Evolutionary conservation across 345 rosid species (phyloP).

Genomic region (Brassica cretica): DNA sequence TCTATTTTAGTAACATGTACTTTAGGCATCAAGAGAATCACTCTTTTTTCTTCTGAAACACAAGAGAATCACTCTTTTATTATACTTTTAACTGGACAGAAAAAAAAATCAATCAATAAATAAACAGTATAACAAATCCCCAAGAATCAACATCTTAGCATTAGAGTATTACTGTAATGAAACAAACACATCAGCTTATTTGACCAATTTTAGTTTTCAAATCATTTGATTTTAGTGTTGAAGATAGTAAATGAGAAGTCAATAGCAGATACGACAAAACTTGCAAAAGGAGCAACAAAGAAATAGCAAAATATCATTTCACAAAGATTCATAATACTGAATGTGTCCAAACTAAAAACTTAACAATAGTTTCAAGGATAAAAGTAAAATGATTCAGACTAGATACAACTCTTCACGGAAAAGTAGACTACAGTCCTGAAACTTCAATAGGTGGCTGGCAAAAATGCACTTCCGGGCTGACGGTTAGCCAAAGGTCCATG

Average conservation of each 20-base stretch:
- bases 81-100: too few species aligned
- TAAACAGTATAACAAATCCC: neutral
- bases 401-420: constrained; percentile 12
- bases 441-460: constrained; percentile 44
- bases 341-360: constrained; percentile 16
- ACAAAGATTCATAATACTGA: constrained; percentile 9
- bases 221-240: neutral
- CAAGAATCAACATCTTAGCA: neutral
- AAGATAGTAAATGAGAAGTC: neutral
- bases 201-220: neutral
- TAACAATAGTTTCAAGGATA: constrained; percentile 1
- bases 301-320: constrained; percentile 15
- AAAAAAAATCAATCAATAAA: too few species aligned
- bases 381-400: constrained; percentile 19
- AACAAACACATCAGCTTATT: too few species aligned
- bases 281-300: neutral
- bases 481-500: constrained; percentile 70
- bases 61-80: too few species aligned
- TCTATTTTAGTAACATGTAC: too few species aligned
- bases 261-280: neutral
- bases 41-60: too few species aligned
- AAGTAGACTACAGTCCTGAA: neutral
- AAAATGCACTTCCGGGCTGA: constrained; percentile 63
- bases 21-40: too few species aligned
- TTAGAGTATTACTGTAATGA: neutral